Conservation (phyloP, 768 basidiomycete species). For the Hypsizygus marmoreus region DNA sequence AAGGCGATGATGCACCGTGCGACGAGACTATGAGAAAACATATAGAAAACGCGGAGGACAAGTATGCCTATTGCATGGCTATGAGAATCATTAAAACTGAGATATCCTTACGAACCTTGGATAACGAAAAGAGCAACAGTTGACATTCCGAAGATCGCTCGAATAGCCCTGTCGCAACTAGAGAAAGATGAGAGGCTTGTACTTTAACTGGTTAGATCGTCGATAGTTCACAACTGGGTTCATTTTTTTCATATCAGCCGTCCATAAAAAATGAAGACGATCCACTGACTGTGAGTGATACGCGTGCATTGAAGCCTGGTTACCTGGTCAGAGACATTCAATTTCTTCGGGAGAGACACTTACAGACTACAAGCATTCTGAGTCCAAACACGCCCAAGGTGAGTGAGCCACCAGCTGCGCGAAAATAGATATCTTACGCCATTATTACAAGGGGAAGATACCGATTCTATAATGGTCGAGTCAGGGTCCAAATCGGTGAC, state of each 20-base stretch:
- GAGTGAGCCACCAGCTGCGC: too few relatives aligned
- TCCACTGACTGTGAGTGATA: constrained; percentile 8
- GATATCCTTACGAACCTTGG: constrained; percentile 11
- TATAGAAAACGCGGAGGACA: constrained; percentile 14
- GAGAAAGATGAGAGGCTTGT: background rate
- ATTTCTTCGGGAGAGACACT: background rate
- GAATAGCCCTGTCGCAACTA: constrained; percentile 14
- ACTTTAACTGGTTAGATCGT: background rate
- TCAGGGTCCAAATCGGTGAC: background rate
- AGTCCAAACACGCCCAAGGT: too few relatives aligned
- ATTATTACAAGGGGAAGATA: constrained; percentile 15
- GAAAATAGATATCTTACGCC: constrained; percentile 2
- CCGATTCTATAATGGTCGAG: constrained; percentile 5
- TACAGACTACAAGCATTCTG: constrained; percentile 10
- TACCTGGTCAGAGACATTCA: too few relatives aligned
- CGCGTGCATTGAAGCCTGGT: constrained; percentile 11
- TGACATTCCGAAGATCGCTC: constrained; percentile 12
- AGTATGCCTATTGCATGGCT: constrained; percentile 10
- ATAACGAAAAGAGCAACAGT: constrained; percentile 16
- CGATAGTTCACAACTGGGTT: background rate
- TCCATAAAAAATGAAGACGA: background rate
- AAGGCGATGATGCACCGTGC: constrained; percentile 9
- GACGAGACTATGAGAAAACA: constrained; percentile 14
- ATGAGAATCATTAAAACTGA: background rate
- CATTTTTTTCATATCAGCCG: background rate